Percentiles rank a stretch among this genome's conserved stretches.
phyloP scores from a whole-genome alignment of 441 rosid species.

The Macaranga tanarius region DNA sequence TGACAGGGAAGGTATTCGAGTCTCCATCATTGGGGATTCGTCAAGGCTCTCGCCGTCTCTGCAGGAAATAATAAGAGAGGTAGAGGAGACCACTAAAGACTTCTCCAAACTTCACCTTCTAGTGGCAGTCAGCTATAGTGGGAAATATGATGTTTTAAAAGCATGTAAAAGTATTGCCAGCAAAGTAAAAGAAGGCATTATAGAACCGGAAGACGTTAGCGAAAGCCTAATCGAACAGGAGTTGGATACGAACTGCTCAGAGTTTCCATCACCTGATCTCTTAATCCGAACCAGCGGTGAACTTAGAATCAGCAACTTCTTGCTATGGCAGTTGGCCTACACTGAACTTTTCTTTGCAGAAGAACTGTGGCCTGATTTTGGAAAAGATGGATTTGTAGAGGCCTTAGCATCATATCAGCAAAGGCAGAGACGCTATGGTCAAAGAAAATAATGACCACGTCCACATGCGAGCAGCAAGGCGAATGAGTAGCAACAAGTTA shows the following conservation, averaged over 20 bases:
- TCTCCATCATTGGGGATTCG: conserved; percentile 70
- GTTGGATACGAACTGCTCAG: conserved; percentile 52
- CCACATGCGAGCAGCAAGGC: no score
- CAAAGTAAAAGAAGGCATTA: conserved; percentile 48
- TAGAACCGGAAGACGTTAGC: conserved; percentile 48
- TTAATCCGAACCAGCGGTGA: conserved; percentile 78
- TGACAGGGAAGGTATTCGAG: conserved; percentile 42
- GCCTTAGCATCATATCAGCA: conserved; percentile 66
- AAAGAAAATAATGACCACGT: conserved; percentile 14
- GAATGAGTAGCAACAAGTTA: no score
- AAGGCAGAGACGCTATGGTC: conserved; percentile 69
- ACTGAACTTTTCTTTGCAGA: conserved; percentile 69
- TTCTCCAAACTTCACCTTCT: conserved; percentile 59
- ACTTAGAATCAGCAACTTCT: conserved; percentile 75
- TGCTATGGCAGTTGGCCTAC: conserved; percentile 79
- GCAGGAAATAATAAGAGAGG: conserved; percentile 32
- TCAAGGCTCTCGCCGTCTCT: conserved; percentile 56
- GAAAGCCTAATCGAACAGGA: conserved; percentile 62
- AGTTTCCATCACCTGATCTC: conserved; percentile 64
- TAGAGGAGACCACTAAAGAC: conserved; percentile 47
- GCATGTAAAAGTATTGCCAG: conserved; percentile 63
- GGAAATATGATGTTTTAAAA: conserved; percentile 65
- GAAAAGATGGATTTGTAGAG: conserved; percentile 49
- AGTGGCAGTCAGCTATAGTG: conserved; percentile 77
- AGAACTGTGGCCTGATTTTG: conserved; percentile 81